Conservation (phyloP, 129 eudicot genomes). For the Flaveria trinervia region DNA sequence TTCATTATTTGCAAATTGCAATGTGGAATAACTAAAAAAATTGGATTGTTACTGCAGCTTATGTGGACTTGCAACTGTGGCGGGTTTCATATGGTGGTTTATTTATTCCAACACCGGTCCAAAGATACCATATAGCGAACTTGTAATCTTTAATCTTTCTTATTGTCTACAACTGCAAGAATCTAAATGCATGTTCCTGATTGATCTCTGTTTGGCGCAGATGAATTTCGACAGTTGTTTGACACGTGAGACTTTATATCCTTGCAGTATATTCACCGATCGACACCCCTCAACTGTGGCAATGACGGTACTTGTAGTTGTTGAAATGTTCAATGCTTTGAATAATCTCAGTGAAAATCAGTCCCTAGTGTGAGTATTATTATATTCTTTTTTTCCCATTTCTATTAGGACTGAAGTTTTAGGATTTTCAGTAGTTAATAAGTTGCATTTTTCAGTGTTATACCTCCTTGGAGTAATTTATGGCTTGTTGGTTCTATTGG, state of each 20-base stretch:
- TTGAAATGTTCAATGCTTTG: conserved; percentile 98
- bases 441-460: conserved; percentile 51
- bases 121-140: conserved; percentile 75
- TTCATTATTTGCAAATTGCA: conserved; percentile 9
- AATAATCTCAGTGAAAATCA: conserved; percentile 99
- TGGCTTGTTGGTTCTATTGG: conserved; percentile 97
- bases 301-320: conserved; percentile 97
- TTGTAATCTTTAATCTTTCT: conserved; percentile 41
- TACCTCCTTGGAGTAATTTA: conserved; percentile 94
- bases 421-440: not conserved
- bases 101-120: conserved; percentile 89
- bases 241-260: conserved; percentile 75
- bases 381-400: not conserved
- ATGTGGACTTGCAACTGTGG: conserved; percentile 98
- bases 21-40: not conserved
- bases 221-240: conserved; percentile 92
- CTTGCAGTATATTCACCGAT: conserved; percentile 83
- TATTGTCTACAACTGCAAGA: not conserved
- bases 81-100: conserved; percentile 99
- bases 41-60: conserved; percentile 56
- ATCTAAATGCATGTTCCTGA: not conserved
- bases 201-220: conserved; percentile 43
- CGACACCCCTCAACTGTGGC: conserved; percentile 97
- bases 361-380: conserved; percentile 74
- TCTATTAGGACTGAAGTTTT: not conserved